Percentiles rank a stretch among this genome's conserved stretches.
These are phyloP conservation scores for Mallotus repandus DNA, from an alignment of 441 rosid genomes.

Conservation along the genomic window DNA sequence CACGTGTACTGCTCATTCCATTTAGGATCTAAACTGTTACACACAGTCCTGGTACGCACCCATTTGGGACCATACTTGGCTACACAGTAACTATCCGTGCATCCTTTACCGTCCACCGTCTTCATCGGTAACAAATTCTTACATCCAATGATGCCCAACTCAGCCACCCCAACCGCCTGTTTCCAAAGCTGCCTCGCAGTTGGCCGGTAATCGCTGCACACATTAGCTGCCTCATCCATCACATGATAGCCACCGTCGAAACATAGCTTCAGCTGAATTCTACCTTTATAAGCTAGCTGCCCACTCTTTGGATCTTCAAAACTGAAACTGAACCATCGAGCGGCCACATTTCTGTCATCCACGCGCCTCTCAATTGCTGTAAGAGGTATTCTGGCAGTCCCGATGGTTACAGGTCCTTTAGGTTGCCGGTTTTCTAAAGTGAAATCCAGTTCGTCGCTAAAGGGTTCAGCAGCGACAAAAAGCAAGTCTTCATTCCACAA, in stretches of 20 bases:
- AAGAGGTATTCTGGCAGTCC: constrained; percentile 47
- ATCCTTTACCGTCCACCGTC: constrained; percentile 56
- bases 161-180: constrained; percentile 71
- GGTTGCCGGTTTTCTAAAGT: constrained; percentile 60
- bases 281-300: constrained; percentile 39
- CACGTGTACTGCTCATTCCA: constrained; percentile 99
- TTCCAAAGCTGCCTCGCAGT: constrained; percentile 94
- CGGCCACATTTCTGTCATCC: constrained; percentile 64
- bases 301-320: constrained; percentile 47
- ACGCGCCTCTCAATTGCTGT: constrained; percentile 66
- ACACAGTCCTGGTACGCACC: constrained; percentile 82
- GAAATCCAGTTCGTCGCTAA: constrained; percentile 53
- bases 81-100: constrained; percentile 82
- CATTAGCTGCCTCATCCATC: constrained; percentile 91
- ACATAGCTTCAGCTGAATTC: constrained; percentile 65
- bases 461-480: constrained; percentile 84
- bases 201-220: constrained; percentile 86
- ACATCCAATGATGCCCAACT: constrained; percentile 81
- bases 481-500: constrained; percentile 87
- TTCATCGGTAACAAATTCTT: constrained; percentile 82
- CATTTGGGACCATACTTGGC: constrained; percentile 95
- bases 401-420: constrained; percentile 39
- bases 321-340: constrained; percentile 48
- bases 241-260: constrained; percentile 96
- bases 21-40: constrained; percentile 81